Evolutionary conservation across 176 grass and related monocot species (phyloP), one percentile per base, ranked within the genome.

Genomic region (Cenchrus purpureus): DNA sequence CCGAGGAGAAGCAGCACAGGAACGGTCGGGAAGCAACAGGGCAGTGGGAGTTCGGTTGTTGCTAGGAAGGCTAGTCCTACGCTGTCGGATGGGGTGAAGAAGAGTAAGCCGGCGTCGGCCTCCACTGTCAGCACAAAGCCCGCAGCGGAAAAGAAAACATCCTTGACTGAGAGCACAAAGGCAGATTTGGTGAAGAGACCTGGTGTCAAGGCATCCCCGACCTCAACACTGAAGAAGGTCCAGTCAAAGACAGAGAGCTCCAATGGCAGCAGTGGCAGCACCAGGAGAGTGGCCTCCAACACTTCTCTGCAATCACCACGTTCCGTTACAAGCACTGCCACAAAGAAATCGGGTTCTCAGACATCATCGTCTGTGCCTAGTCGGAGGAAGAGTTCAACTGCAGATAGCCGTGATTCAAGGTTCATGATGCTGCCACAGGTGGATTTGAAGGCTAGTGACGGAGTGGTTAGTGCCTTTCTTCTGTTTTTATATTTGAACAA

Each of bases 401-500:
- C 85, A 59, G 84, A 91, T 15, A 86, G 78, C 31, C 87, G 87
- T 65, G 95, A 97, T 89, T 90, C 92, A 63, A 87, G 88, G 45
- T 90, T 91, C 79, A 92, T 95, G 86, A 94, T 98, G 93, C 85
- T 98, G 50, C 96, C 96, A 53, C 93, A 95, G 81, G 93, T 98
- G 85, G 96, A 98, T 86, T 79, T 97, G 54, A 98, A 91, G 77
- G 85, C 91, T 82, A 94, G 91, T 37, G 91, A 92, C 75, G 96
- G 95, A 82, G 72, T 90, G 96, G 96, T 98, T 40, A 88, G 91
- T 93, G 57, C 46, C 22, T 7, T 76, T 63, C 68, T 66, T 85
- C 65, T 71, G 44, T 68, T 49, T 85, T 73, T 29, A 29, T 82
- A 81, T 81, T 60, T 44, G 28, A 77, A 82, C 61, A 77, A 72